Evolutionary conservation across 352 stramenopile genomes (phyloP), one percentile per base, ranked within the genome.

Genomic region (Phytophthora constricta): DNA sequence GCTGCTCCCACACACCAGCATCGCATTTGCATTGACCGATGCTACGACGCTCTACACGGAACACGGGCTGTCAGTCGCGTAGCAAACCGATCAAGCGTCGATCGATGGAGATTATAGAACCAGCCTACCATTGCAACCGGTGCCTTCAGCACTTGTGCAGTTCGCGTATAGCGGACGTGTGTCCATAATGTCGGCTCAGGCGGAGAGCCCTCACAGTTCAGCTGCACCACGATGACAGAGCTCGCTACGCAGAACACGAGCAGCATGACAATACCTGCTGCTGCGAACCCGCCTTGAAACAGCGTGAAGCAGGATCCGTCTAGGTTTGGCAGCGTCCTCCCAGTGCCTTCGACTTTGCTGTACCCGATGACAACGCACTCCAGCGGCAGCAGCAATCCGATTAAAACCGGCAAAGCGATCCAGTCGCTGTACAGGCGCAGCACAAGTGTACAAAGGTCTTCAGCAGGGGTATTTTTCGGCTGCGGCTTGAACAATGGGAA

Each of bases 401-500:
- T 86, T 65, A 89, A 82, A 0, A 81, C 16, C 0, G 79, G 82
- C 0, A 92, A 28, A 20, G 68, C 57, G 20, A 69, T 23, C 82
- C 80, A 92, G 22, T 84, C 72, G 41, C 80, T 84, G 62, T 89
- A 90, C 17, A 83, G 34, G 10, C 82, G 74, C 17, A 92, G 48
- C 22, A 73, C 37, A 25, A 90, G 23, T 3, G 80, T 82, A 34
- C 80, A 87, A 1, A 77, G 23, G 37, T 89, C 79, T 66, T 92
- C 84, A 19, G 58, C 27, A 5, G 77, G 75, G n/a, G 69, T 65
- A 3, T 28, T 58, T 45, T 67, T 77, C 1, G 80, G 80, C 51
- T 91, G 80, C 0, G 82, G 79, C 51, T 91, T 91, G 59, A 91
- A 91, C 23, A 92, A 46, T 10, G 84, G 78, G 34, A 90, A 90